Evolutionary conservation across 768 basidiomycete species (phyloP), one percentile per base, ranked within the genome.

Genomic region (Mycena indigotica): DNA sequence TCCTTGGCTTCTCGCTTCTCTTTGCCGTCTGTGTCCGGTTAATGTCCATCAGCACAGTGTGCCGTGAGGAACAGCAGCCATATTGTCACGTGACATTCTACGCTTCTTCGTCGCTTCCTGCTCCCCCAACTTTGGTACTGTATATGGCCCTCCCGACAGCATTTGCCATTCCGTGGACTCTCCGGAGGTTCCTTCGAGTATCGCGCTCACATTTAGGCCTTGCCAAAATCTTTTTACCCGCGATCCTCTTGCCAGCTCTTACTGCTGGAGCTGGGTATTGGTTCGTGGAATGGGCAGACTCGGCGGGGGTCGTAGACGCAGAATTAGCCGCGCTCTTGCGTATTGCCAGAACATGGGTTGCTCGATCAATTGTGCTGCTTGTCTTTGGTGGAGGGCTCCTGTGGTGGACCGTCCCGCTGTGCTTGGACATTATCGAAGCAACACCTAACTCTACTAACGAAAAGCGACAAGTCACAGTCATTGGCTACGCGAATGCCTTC

Each of bases 41-140:
- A n/a, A 88, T 93, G 72, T 81, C 87, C 0, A 73, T 83, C 46
- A 92, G 90, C 69, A 96, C 95, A 0, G 84, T 94, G 8, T 98
- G 96, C 67, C 79, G 97, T 60, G 96, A 99, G 70, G 96, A 98
- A 68, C 96, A 98, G 71, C 87, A 91, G 38, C 87, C 93, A 0
- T 89, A 84, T 70, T 99, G 97, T 68, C 78, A 82, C 60, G 88
- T 95, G 53, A 95, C 96, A 1, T 98, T 95, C 75, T 97, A 91
- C 69, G 77, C 86, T 1, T 89, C 90, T 0, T 83, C 87, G 0
- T 80, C 87, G 8, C 73, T 86, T 0, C 85, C 90, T 5, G 76
- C 85, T 2, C 85, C 92, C 0, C 88, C 92, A 0, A 48, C 74
- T 1, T 73, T 77, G 28, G 81, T 88, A 5, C 73, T 94, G 23